Base-by-base conservation (phyloP, 169 alveolate species). In the Cardiosporidium cionae region DNA sequence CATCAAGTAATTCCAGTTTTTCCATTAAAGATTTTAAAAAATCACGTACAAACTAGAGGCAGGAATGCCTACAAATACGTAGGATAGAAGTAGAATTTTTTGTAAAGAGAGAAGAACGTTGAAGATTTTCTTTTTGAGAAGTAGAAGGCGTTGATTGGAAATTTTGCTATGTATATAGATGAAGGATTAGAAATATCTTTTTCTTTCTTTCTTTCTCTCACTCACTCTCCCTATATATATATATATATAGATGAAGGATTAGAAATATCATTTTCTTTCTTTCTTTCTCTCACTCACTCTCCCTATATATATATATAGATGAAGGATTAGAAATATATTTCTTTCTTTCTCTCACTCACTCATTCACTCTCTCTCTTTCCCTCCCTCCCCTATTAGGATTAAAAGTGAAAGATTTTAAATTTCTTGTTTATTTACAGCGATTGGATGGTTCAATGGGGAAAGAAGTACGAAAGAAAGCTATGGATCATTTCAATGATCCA, bases 381-480 rank as follows among this genome's bases (percentile, higher is more conserved):
- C 5, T 2, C 63, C 0, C 2, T 23, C 73, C 1, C 27, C 27
- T 67, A n/a, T 9, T 36, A 16, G 52, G 62, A 22, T 22, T n/a
- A n/a, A n/a, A n/a, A n/a, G n/a, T n/a, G n/a, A n/a, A n/a, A n/a
- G n/a, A n/a, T n/a, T n/a, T n/a, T n/a, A n/a, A n/a, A n/a, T n/a
- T n/a, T n/a, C n/a, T n/a, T n/a, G n/a, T n/a, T n/a, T n/a, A 16
- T 9, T n/a, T 54, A 23, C 80, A 98, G 79, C 84, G 99, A 37
- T 87, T 97, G 31, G 99, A 97, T 86, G 99, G 99, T 9, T 92
- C 96, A 36, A 96, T 98, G 87, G 97, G 97, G 5, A 90, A 94
- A 63, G 98, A 94, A 66, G 97, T 93, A 67, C 89, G 99, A 85
- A 96, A 94, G 76, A 88, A 91, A 52, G 95, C 96, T 37, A 97